Evolutionary conservation across 441 rosid genomes (phyloP), one percentile per base, ranked within the genome.

Genomic region (Erodium moschatum): DNA sequence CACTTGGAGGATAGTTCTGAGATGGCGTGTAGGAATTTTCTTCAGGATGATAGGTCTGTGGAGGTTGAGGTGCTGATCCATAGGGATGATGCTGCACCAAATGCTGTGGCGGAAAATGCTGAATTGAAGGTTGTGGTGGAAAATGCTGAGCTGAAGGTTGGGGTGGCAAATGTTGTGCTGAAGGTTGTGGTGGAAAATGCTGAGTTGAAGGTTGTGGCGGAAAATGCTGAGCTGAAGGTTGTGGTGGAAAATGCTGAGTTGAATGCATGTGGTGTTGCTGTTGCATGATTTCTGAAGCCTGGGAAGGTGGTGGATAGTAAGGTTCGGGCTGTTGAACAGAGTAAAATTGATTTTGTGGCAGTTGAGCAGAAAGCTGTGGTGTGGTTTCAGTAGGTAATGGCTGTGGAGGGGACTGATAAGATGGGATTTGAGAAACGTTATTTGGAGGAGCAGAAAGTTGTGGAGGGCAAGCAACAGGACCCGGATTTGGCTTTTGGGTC

Each of bases 351-450:
- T 54, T 76, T 52, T 70, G 72, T 9, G 74, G 70, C 11, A 64
- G 27, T 19, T 74, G 85, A 52, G 66, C 40, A 5, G 77, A 74
- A 70, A 71, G 69, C 35, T 52, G 84, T 6, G 77, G 78, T 12
- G 79, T 74, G n/a, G 68, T 65, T 66, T 73, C 70, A 67, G 73
- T 50, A 56, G 72, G 73, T 15, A 63, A 38, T 19, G 67, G 69
- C n/a, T 60, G 74, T 63, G 73, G 70, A 33, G 38, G 38, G 4
- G 38, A 33, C 62, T 48, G 72, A 33, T 73, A 71, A 20, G 61
- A 73, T 31, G 48, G 71, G 38, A 58, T 40, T 56, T 67, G 69
- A 65, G 70, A 65, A 69, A 70, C 27, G 2, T 24, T 24, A 24
- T 24, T 24, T 24, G 27, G 27, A 24, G 27, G 27, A 24, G 27